phyloP scores from a whole-genome alignment of 441 rosid genomes.

The Syzygium malaccense region DNA sequence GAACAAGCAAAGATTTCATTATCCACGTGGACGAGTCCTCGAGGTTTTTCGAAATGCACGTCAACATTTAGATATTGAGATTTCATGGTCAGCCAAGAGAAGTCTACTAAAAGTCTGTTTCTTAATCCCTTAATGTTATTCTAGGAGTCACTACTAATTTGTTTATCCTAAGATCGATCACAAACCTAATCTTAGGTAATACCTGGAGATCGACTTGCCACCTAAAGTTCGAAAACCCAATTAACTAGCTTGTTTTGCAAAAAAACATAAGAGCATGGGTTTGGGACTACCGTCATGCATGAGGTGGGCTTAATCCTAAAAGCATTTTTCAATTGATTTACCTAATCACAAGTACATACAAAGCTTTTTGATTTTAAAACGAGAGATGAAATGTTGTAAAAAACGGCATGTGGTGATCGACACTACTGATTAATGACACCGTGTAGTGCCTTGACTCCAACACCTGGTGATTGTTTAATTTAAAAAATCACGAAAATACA shows the following conservation, averaged over 20 bases:
- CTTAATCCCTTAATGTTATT: background rate
- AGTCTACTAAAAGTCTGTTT: background rate
- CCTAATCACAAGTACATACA: background rate
- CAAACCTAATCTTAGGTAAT: background rate
- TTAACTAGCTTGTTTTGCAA: background rate
- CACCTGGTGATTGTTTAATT: background rate
- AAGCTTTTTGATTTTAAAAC: background rate
- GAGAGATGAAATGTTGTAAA: background rate
- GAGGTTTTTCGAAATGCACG: background rate
- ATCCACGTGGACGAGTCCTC: background rate
- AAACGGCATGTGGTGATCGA: background rate
- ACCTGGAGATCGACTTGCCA: background rate
- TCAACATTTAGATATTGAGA: background rate
- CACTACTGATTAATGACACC: background rate
- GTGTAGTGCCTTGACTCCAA: background rate
- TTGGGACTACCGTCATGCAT: background rate
- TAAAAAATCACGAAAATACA: background rate
- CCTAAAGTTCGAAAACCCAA: background rate
- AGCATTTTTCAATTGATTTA: background rate
- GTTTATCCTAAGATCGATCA: background rate
- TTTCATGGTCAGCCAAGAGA: background rate
- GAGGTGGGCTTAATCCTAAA: background rate
- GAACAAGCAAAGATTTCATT: background rate
- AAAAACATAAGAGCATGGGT: background rate
- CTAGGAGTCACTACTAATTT: background rate